A percentile compares a stretch with the other conserved stretches of the same genome.
phyloP scores from a whole-genome alignment of 208 protist species.

The Leishmania gerbilli region DNA sequence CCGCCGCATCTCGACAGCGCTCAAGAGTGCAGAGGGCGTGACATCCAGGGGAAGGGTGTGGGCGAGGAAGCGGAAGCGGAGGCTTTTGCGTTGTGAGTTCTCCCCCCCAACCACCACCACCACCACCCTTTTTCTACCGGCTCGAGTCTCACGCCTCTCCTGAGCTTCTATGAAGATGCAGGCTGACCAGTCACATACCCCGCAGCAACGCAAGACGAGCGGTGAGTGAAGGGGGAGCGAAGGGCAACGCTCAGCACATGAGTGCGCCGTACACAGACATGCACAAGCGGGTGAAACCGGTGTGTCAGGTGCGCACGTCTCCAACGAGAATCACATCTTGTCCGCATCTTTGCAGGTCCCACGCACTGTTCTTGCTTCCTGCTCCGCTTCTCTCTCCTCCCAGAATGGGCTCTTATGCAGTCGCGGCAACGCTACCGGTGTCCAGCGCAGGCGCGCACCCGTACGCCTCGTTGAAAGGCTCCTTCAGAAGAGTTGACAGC shows the following conservation, averaged over 20 bases:
- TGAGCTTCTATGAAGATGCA: background rate
- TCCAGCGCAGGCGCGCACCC: conserved; percentile 9
- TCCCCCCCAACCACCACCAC: background rate
- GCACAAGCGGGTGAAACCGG: background rate
- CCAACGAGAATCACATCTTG: background rate
- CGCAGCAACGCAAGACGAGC: background rate
- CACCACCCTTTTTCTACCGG: background rate
- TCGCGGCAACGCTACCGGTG: background rate
- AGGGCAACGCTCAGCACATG: background rate
- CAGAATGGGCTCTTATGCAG: background rate
- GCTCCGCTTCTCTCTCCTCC: background rate
- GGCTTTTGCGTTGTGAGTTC: background rate
- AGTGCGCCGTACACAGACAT: background rate
- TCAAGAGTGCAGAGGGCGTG: background rate
- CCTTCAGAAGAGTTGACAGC: conserved; percentile 46
- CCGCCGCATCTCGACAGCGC: background rate
- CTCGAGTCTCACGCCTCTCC: background rate
- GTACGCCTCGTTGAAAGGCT: conserved; percentile 69
- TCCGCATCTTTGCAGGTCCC: background rate
- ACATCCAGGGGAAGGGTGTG: background rate
- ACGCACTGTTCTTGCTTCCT: background rate
- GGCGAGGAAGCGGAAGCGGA: background rate
- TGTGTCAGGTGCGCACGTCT: background rate
- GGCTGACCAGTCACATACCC: background rate
- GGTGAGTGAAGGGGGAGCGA: background rate